A percentile compares a stretch with the other conserved stretches of the same genome.
phyloP scores from a whole-genome alignment of 1,139 yeast species.

The Wickerhamiella pararugosa region DNA sequence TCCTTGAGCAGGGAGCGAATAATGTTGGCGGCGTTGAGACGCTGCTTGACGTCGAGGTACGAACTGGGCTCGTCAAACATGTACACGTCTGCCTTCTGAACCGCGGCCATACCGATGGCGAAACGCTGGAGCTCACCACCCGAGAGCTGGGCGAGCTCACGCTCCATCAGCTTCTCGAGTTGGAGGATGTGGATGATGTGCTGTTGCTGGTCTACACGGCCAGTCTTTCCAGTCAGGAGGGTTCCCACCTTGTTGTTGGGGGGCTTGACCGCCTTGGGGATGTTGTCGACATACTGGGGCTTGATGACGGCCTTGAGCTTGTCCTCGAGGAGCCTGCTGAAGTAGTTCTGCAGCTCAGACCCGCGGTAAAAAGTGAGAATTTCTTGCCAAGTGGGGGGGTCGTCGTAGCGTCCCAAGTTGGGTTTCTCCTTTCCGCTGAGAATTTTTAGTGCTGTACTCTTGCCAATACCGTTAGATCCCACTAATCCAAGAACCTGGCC shows the following conservation, averaged over 20 bases:
- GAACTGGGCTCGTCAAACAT: slow-evolving; percentile 99
- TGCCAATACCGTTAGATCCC: slow-evolving; percentile 98
- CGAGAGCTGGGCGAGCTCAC: slow-evolving; percentile 79
- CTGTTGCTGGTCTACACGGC: slow-evolving; percentile 48
- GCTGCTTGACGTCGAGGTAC: slow-evolving; percentile 93
- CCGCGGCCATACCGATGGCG: slow-evolving; percentile 94
- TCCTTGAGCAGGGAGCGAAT: slow-evolving; percentile 72
- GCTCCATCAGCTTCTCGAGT: slow-evolving; percentile 53
- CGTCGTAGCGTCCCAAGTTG: slow-evolving; percentile 80
- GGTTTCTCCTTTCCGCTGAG: slow-evolving; percentile 98
- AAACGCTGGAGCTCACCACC: slow-evolving; percentile 99
- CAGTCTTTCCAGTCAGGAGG: slow-evolving; percentile 57
- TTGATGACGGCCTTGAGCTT: slow-evolving; percentile 86
- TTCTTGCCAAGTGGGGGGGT: slow-evolving; percentile 97
- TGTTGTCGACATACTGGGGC: slow-evolving; percentile 95
- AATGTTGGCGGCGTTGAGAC: slow-evolving; percentile 91
- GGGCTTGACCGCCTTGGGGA: slow-evolving; percentile 90
- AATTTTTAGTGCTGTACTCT: slow-evolving; percentile 93
- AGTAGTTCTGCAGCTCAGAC: slow-evolving; percentile 88
- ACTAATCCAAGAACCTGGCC: slow-evolving; percentile 96
- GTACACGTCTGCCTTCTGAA: slow-evolving; percentile 86
- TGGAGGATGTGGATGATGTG: slow-evolving; percentile 57
- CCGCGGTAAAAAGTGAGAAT: slow-evolving; percentile 87
- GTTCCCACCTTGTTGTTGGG: slow-evolving; percentile 80
- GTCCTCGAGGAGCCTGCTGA: slow-evolving; percentile 87